Percentiles rank a stretch among this genome's conserved stretches.
These are phyloP conservation scores for Yarrowia yakushimensis DNA, from an alignment of 805 yeast species.

Conservation along the genomic window DNA sequence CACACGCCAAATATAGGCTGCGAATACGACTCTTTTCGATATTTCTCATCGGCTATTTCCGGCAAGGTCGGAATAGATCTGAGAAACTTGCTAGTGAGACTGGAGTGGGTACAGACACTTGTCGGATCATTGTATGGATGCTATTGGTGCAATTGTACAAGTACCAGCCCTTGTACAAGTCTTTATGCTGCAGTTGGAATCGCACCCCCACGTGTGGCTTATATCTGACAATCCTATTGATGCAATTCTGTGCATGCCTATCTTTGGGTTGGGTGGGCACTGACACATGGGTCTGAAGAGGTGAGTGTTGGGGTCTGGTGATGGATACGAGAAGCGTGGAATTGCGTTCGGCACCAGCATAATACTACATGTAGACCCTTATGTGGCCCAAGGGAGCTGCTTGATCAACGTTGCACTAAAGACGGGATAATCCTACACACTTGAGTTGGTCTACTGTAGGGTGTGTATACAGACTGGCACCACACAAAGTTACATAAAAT, in stretches of 20 bases:
- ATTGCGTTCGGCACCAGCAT: not conserved
- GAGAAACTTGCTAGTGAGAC: not conserved
- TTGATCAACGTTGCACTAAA: constrained; percentile 2
- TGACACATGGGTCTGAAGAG: not conserved
- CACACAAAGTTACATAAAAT: not conserved
- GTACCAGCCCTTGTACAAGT: too few relatives aligned
- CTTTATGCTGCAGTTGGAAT: too few relatives aligned
- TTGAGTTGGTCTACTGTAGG: not conserved
- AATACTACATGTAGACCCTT: not conserved
- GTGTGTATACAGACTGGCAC: not conserved
- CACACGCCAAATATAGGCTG: not conserved
- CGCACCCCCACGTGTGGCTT: constrained; percentile 21
- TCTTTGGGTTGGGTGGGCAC: constrained; percentile 16
- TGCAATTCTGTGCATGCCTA: constrained; percentile 5
- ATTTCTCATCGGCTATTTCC: not conserved
- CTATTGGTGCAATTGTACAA: not conserved
- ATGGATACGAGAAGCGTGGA: too few relatives aligned
- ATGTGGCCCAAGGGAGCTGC: not conserved
- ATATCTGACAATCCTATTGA: constrained; percentile 16
- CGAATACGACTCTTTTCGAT: not conserved
- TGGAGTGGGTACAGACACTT: too few relatives aligned
- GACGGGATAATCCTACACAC: constrained; percentile 1
- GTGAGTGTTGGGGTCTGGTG: too few relatives aligned
- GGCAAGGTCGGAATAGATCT: not conserved
- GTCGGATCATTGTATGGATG: too few relatives aligned